Evolutionary conservation across 1,284 basidiomycete genomes (phyloP).

Genomic region (Ustilago lituana): DNA sequence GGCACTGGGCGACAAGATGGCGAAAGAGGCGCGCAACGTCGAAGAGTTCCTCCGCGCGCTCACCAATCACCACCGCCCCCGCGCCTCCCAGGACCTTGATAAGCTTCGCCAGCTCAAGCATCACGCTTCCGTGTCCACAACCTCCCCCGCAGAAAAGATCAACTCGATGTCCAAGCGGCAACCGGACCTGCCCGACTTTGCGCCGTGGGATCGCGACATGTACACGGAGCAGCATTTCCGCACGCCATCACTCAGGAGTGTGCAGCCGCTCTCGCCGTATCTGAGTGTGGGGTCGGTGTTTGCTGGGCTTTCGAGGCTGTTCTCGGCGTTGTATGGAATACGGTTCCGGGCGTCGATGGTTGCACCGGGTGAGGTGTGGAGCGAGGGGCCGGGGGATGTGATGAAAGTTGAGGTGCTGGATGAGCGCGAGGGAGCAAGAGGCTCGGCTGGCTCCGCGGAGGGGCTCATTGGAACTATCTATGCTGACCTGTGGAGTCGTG

Average conservation of each 20-base stretch:
- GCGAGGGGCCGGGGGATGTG: conserved; percentile 74
- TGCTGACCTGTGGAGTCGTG: conserved; percentile 85
- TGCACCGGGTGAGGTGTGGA: conserved; percentile 84
- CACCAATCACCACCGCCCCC: conserved; percentile 54
- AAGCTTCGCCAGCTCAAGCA: conserved; percentile 54
- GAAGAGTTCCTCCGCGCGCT: conserved; percentile 57
- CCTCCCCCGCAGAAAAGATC: neutral
- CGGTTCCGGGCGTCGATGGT: conserved; percentile 54
- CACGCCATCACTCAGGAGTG: conserved; percentile 26
- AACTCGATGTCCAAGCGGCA: conserved; percentile 18
- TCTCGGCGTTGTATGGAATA: conserved; percentile 62
- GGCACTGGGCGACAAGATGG: conserved; percentile 66
- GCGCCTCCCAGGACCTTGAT: conserved; percentile 46
- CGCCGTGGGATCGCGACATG: conserved; percentile 65
- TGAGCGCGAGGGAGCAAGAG: conserved; percentile 76
- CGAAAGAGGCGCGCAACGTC: conserved; percentile 57
- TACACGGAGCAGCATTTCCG: conserved; percentile 58
- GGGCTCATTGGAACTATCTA: conserved; percentile 88
- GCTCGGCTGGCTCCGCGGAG: conserved; percentile 16
- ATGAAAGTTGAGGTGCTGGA: conserved; percentile 92
- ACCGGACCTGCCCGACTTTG: conserved; percentile 17
- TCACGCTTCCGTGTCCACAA: conserved; percentile 1
- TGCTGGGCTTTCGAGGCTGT: conserved; percentile 60
- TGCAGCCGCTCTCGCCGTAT: conserved; percentile 60
- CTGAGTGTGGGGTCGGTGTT: conserved; percentile 64